Percentiles rank a stretch among this genome's conserved stretches.
phyloP scores from a whole-genome alignment of 2,329 filamentous ascomycete genomes.

The Ophiocordyceps sinensis region DNA sequence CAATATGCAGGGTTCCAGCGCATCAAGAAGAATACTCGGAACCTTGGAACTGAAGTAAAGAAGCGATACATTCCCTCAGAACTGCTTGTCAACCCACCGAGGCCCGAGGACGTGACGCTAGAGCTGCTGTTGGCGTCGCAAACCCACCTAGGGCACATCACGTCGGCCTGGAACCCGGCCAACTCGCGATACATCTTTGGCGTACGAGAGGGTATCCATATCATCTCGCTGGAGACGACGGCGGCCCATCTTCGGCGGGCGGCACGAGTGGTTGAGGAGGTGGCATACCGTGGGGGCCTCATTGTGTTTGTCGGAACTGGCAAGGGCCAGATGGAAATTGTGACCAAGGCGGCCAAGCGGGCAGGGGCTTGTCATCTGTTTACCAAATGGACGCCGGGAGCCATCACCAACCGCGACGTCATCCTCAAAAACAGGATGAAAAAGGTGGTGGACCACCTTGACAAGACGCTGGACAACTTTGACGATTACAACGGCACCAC shows the following conservation, averaged over 20 bases:
- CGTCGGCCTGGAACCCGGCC: conserved; percentile 82
- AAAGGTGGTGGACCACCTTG: conserved; percentile 65
- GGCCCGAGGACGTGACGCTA: conserved; percentile 68
- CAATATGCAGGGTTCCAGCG: conserved; percentile 24
- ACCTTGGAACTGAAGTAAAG: conserved; percentile 33
- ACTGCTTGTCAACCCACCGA: conserved; percentile 58
- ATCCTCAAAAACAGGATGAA: conserved; percentile 59
- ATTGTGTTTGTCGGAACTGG: conserved; percentile 87
- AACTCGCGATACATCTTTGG: conserved; percentile 94
- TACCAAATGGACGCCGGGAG: conserved; percentile 81
- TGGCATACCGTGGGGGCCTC: conserved; percentile 67
- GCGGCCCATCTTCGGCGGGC: conserved; percentile 83
- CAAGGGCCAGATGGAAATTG: conserved; percentile 62
- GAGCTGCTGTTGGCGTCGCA: conserved; percentile 82
- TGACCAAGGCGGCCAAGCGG: conserved; percentile 67
- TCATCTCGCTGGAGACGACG: conserved; percentile 82
- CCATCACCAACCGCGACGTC: conserved; percentile 83
- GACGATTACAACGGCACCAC: conserved; percentile 48
- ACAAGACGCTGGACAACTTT: conserved; percentile 46
- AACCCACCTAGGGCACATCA: conserved; percentile 80
- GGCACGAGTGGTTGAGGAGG: conserved; percentile 80
- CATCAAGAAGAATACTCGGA: conserved; percentile 26
- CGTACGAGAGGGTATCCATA: conserved; percentile 74
- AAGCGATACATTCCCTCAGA: conserved; percentile 50
- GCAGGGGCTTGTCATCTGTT: conserved; percentile 78